Evolutionary conservation across 441 rosid genomes (phyloP).

Genomic region (Erodium trifolium): DNA sequence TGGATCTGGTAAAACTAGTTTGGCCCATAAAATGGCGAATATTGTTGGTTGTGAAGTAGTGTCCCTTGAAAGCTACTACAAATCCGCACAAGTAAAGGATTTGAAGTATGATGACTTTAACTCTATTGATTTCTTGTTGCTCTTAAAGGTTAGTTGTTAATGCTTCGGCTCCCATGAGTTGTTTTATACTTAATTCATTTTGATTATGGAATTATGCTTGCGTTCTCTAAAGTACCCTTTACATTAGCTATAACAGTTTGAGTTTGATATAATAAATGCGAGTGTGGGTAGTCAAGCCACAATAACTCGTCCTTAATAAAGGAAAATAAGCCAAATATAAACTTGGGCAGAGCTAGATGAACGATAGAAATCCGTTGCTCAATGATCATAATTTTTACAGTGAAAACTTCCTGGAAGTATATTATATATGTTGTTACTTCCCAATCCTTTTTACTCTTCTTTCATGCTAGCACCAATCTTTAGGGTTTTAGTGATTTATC

Average conservation of each 20-base stretch:
- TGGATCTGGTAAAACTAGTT: constrained; percentile 98
- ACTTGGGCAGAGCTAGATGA: not conserved
- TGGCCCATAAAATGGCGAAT: constrained; percentile 99
- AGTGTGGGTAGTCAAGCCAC: not conserved
- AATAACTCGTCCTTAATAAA: not conserved
- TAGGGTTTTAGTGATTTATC: not conserved
- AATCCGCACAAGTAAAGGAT: constrained; percentile 77
- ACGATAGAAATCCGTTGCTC: not conserved
- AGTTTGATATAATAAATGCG: not conserved
- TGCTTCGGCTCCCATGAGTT: constrained; percentile 11
- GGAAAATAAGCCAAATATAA: not conserved
- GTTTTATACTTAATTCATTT: not conserved
- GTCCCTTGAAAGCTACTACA: constrained; percentile 94
- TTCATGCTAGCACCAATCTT: constrained; percentile 4
- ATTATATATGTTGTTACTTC: not conserved
- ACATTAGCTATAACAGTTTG: not conserved
- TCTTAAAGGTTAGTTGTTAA: constrained; percentile 59
- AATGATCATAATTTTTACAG: not conserved
- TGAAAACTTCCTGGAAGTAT: not conserved
- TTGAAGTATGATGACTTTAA: constrained; percentile 86
- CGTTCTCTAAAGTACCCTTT: not conserved
- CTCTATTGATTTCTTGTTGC: constrained; percentile 79
- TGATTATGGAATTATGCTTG: constrained; percentile 5
- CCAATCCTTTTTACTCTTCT: not conserved
- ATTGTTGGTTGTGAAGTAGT: constrained; percentile 99